Percentiles rank a stretch among this genome's conserved stretches.
These are phyloP conservation scores for Talaromyces thailandensis DNA, from an alignment of 495 filamentous ascomycete genomes.

Conservation along the genomic window DNA sequence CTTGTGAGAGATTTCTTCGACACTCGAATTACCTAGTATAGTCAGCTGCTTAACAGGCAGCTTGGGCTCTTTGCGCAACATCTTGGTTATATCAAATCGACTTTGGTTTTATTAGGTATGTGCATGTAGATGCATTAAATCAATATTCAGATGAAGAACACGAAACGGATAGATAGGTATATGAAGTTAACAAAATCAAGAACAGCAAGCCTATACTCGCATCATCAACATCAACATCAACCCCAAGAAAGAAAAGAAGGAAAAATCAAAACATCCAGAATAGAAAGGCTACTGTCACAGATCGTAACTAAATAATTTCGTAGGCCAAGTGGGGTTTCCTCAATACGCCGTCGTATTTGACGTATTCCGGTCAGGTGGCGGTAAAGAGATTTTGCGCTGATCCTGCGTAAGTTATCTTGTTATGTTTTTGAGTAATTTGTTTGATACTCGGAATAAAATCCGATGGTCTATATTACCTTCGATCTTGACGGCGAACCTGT, in stretches of 20 bases:
- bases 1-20: too few species aligned
- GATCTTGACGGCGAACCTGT: too few species aligned
- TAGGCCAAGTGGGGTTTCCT: neutral
- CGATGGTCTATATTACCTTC: neutral
- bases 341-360: neutral
- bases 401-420: neutral
- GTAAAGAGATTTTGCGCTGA: constrained; percentile 1
- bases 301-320: neutral
- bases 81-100: neutral
- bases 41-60: constrained; percentile 44
- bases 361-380: constrained; percentile 3
- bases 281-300: neutral
- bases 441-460: neutral
- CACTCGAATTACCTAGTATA: constrained; percentile 60
- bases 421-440: neutral
- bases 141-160: neutral
- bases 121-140: neutral
- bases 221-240: neutral
- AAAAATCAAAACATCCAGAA: neutral
- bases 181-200: neutral
- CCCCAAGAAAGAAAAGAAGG: neutral
- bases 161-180: neutral
- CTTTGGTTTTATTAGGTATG: neutral
- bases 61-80: constrained; percentile 24
- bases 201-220: neutral